Evolutionary conservation across 257 asterid genomes (phyloP).

Genomic region (Echium plantagineum): DNA sequence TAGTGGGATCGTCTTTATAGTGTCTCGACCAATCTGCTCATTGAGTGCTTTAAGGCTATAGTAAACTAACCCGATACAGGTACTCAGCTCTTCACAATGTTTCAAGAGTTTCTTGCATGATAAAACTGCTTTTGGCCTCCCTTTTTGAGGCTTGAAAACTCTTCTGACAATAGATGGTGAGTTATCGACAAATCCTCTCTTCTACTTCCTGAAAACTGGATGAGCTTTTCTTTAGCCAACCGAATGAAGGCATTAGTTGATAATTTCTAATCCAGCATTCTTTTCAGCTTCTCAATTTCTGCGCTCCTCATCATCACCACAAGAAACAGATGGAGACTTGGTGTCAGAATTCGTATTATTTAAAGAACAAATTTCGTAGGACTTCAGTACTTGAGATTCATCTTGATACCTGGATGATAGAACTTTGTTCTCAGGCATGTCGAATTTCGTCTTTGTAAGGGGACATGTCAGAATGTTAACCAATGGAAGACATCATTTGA

Average conservation of each 20-base stretch:
- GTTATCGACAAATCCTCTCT: constrained; percentile 13
- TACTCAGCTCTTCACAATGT: constrained; percentile 19
- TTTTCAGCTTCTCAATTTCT: neutral
- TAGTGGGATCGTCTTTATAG: constrained; percentile 7
- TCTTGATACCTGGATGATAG: too few species aligned
- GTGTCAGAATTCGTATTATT: constrained; percentile 13
- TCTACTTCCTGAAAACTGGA: constrained; percentile 17
- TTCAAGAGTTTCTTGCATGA: constrained; percentile 18
- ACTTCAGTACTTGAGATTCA: too few species aligned
- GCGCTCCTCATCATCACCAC: constrained; percentile 7
- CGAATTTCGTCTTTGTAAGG: too few species aligned
- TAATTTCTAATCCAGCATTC: neutral
- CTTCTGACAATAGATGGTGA: constrained; percentile 24
- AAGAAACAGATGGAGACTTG: constrained; percentile 13
- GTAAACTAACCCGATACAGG: constrained; percentile 19
- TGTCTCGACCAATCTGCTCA: constrained; percentile 20
- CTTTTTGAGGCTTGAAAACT: constrained; percentile 15
- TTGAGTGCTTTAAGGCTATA: constrained; percentile 22
- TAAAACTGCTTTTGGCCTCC: constrained; percentile 20
- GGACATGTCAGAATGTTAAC: too few species aligned
- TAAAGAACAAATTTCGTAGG: too few species aligned
- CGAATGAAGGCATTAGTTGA: constrained; percentile 23
- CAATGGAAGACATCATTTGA: too few species aligned
- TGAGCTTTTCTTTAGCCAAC: neutral
- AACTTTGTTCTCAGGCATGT: too few species aligned